Evolutionary conservation across 2,329 filamentous ascomycete species (phyloP), one percentile per base, ranked within the genome.

Genomic region (Fusarium papillatum): DNA sequence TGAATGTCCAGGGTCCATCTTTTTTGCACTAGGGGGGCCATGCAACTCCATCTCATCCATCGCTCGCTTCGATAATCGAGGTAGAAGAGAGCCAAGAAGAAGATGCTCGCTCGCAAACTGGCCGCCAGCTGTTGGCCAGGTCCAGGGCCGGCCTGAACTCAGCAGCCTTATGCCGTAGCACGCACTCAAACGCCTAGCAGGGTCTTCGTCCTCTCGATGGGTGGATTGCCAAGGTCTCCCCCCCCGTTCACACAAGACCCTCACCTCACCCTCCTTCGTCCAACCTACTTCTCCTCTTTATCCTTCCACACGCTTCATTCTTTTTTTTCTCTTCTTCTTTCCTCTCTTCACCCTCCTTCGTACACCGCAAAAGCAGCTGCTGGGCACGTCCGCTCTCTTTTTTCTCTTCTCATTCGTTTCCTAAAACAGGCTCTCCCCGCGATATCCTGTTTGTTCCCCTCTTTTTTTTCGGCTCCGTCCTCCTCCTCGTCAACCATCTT

Each of bases 371-470:
- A 53, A 55, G 50, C 73, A 76, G 72, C 76, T 81, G 83, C 82
- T 83, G 81, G 81, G 80, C 82, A 83, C 79, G 76, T 84, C 78
- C 50, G 50, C 82, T 81, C 75, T 83, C 82, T 83, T 59, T 53
- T 53, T 24, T 14, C 34, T 31, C 24, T 78, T 75, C 41, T 66
- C 67, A 66, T 69, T 78, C 79, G 72, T 70, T 75, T 72, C 69
- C 71, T 53, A 63, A 69, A 73, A 55, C 76, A 76, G 77, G 55
- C 70, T 66, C 65, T 70, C 74, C 74, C 72, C 39, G 68, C 68
- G 67, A 76, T 55, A 48, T 48, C 73, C 76, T 81, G 77, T 80
- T 81, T 80, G 75, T 76, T 81, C 76, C 81, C 69, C 79, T 83
- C 78, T 66, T 80, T 81, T 81, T 66, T 80, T 81, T 69, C 66